Evolutionary conservation across 2,329 filamentous ascomycete species (phyloP), one percentile per base, ranked within the genome.

Genomic region (Dothistroma septosporum): DNA sequence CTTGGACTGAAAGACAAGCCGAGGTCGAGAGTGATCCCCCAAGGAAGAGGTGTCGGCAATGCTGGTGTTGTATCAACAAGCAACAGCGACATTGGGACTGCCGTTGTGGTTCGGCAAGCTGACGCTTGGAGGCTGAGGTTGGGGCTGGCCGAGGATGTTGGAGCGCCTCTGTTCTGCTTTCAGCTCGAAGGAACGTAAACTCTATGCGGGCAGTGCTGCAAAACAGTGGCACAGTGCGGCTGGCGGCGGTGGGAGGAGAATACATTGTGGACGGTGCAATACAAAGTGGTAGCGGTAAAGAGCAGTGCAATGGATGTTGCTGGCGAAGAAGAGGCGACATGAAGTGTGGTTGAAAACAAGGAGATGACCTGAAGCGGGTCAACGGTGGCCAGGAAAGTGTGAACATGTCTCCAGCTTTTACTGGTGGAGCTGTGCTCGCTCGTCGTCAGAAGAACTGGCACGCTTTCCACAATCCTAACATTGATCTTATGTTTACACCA

Each of bases 151-250:
- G 41, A 44, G 41, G 9, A 19, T 44, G 28, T 50, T n/a, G 9
- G 21, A 21, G 14, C 47, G 28, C 11, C 47, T 24, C 19, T 8
- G 47, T 24, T 24, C 41, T 28, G 47, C 21, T 50, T 2, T 24
- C 47, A 50, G 22, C 47, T 50, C 46, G 22, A 31, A 44, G 41
- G 47, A 32, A 50, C 21, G 28, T 50, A 28, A 50, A 50, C 19
- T 50, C 47, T 50, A 50, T 50, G 47, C 21, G 47, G 47, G 47
- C 47, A 50, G 21, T 50, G 47, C 47, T 50, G 47, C 47, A 50
- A 14, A n/a, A 12, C 2, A n/a, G 11, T 14, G 47, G 47, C 47
- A 19, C 47, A 31, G 47, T 49, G 47, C 47, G 47, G 19, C 47
- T 49, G 47, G 37, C 21, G 4, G 11, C 10, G 44, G 11, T 9